Percentiles rank a stretch among this genome's conserved stretches.
Conservation (phyloP, 1,284 basidiomycete genomes). For the Thecaphora frezii region DNA sequence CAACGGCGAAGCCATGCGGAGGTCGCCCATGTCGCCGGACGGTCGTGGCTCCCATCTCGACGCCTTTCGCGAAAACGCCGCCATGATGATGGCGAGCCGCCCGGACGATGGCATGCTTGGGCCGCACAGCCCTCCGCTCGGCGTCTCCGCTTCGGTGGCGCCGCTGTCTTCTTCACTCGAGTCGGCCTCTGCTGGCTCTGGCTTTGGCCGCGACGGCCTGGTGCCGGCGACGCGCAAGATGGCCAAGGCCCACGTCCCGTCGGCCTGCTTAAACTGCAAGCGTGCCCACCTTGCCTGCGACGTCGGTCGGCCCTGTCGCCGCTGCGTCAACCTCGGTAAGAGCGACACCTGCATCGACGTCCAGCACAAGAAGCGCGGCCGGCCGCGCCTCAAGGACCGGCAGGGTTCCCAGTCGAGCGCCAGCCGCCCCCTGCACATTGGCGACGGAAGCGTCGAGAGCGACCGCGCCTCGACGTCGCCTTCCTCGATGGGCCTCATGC, state of each 20-base stretch:
- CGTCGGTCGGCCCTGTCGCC: conserved; percentile 40
- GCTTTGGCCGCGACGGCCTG: conserved; percentile 7
- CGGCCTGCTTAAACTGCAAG: conserved; percentile 50
- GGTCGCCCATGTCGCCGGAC: not conserved
- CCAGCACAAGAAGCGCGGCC: conserved; percentile 49
- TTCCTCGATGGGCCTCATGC: conserved; percentile 19
- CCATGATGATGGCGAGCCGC: conserved; percentile 4
- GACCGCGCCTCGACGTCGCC: conserved; percentile 15
- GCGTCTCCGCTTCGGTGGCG: conserved; percentile 8
- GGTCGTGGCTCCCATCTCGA: conserved; percentile 4
- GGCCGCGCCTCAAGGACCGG: conserved; percentile 43
- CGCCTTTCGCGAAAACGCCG: conserved; percentile 8
- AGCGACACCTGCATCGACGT: conserved; percentile 50
- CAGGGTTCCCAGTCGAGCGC: conserved; percentile 21
- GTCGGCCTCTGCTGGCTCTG: conserved; percentile 3
- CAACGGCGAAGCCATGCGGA: conserved; percentile 2
- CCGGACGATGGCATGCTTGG: conserved; percentile 12
- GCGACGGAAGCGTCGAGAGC: not conserved
- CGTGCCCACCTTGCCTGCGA: conserved; percentile 49
- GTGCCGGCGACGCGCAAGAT: conserved; percentile 24
- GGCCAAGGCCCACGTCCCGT: conserved; percentile 42
- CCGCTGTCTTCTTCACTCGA: not conserved
- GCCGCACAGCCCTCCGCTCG: conserved; percentile 13
- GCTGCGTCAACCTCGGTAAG: conserved; percentile 47
- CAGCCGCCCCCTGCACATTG: not conserved